phyloP scores from a whole-genome alignment of 306 rosid genomes.

The Castanospermum australe region DNA sequence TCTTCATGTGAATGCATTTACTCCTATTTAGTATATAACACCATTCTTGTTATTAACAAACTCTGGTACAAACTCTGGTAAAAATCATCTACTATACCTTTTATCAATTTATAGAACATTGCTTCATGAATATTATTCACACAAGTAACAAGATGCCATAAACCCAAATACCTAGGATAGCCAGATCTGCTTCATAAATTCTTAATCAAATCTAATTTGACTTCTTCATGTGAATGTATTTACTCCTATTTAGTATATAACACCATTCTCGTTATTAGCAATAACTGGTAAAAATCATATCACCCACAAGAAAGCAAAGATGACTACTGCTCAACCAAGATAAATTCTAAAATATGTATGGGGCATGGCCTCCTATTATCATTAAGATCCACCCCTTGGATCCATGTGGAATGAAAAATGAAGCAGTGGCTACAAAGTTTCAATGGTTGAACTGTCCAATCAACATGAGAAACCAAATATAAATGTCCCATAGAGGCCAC shows the following conservation, averaged over 20 bases:
- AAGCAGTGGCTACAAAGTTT: neutral
- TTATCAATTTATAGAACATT: neutral
- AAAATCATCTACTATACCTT: too few species aligned
- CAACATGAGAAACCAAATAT: constrained; percentile 4
- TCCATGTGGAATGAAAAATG: neutral
- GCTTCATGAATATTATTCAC: neutral
- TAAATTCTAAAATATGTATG: neutral
- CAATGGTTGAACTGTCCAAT: neutral
- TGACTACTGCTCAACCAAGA: neutral
- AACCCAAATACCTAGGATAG: neutral
- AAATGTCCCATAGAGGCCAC: neutral
- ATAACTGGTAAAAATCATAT: neutral
- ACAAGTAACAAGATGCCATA: neutral
- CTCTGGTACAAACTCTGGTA: neutral
- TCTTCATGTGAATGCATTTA: neutral
- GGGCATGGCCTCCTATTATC: neutral
- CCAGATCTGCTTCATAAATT: neutral
- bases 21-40: constrained; percentile 8
- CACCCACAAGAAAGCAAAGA: neutral
- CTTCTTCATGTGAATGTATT: neutral
- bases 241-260: constrained; percentile 11
- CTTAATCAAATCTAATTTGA: neutral
- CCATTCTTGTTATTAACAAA: neutral
- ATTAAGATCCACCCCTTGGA: neutral
- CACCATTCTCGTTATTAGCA: neutral